A percentile compares a stretch with the other conserved stretches of the same genome.
These are phyloP conservation scores for Bothriochloa decipiens DNA, from an alignment of 176 grass and related monocot genomes.

Conservation along the genomic window DNA sequence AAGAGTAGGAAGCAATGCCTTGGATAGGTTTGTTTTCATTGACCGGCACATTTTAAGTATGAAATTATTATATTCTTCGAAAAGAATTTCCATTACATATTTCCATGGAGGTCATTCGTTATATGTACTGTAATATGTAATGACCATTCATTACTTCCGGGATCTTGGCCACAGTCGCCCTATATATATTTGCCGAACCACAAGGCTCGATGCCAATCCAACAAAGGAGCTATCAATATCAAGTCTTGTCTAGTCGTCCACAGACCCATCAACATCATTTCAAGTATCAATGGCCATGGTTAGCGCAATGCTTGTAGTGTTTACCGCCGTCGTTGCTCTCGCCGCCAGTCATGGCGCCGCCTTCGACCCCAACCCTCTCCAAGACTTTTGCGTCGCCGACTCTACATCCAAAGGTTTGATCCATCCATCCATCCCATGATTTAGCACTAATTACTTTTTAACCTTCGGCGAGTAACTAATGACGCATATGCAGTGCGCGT, in stretches of 20 bases:
- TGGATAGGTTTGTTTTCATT: background rate
- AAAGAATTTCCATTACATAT: background rate
- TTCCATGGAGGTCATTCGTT: background rate
- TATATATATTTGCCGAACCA: conserved; percentile 4
- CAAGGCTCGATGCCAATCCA: background rate
- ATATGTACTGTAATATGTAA: background rate
- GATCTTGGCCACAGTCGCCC: background rate
- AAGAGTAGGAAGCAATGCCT: too few species aligned
- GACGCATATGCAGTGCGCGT: conserved; percentile 36
- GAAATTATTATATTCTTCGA: background rate
- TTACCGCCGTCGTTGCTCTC: conserved; percentile 18
- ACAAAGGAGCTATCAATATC: background rate
- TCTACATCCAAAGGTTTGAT: conserved; percentile 35
- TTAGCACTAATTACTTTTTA: too few species aligned
- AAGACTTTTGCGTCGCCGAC: conserved; percentile 58
- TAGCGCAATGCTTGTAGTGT: background rate
- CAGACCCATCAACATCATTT: background rate
- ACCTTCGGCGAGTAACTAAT: too few species aligned
- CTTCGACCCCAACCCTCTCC: conserved; percentile 58
- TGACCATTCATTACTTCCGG: background rate
- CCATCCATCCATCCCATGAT: background rate
- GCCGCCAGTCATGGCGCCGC: conserved; percentile 29
- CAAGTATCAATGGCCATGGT: conserved; percentile 15
- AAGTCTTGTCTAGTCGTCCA: background rate
- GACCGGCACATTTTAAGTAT: background rate